Base-by-base conservation (phyloP, 2,329 filamentous ascomycete genomes). In the Falciphora oryzae region DNA sequence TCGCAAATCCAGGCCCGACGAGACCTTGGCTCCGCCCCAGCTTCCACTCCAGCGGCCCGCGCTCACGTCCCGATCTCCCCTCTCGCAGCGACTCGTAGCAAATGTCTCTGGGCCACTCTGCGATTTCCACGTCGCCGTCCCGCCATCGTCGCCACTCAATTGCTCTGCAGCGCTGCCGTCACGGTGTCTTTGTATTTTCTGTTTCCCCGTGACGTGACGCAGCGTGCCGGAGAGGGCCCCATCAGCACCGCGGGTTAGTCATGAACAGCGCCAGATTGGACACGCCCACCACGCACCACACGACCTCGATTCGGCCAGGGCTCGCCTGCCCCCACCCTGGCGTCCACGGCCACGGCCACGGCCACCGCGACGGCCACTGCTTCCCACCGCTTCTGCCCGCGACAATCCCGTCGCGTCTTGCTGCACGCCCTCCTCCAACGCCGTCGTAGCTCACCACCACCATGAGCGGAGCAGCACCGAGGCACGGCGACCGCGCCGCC, bases 401-500 rank as follows among this genome's bases (percentile, higher is more conserved):
- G 44, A 53, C 44, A 53, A 53, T 53, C 22, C 22, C 44, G 44
- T 53, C 44, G 44, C 44, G 44, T 53, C 44, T n/a, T 53, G 44
- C 44, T 53, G 44, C 44, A 1, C 18, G 44, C 4, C 44, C 44
- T 13, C 10, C 44, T n/a, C 16, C 18, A 7, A 53, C 44, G 44
- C 44, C 60, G 60, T 50, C 60, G 60, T 44, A 44, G 60, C 29
- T 16, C 25, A 25, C 25, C 59, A 62, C 18, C 35, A 62, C 25
- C 10, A 63, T 63, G 62, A 63, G 59, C 62, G 62, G 62, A 18
- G 59, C 18, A 38, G 32, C 35, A n/a, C 35, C 27, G 31, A 63
- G 50, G 62, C 62, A 11, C 35, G 62, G 50, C 53, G 62, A 63
- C 62, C 62, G 56, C 35, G 50, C 32, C 53, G n/a, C 58, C 58